Evolutionary conservation across 2,329 filamentous ascomycete species (phyloP), one percentile per base, ranked within the genome.

Genomic region (Coniochaeta ligniaria): DNA sequence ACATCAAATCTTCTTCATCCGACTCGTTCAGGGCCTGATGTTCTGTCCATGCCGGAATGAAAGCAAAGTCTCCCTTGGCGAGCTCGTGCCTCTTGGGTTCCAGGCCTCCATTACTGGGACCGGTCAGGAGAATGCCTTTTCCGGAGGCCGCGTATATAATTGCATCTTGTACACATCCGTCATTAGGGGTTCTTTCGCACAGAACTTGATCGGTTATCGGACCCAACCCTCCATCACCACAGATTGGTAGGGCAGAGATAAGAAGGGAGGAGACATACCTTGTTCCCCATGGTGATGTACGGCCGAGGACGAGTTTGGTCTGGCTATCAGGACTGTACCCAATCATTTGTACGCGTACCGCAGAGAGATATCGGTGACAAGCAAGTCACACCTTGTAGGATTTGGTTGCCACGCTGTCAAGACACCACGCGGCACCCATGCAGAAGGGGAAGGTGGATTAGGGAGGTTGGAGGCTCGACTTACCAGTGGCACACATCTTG

Each of bases 251-350:
- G 1, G 28, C 35, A 28, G 64, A 28, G 20, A 3, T 20, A 62
- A 11, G 35, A 64, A 50, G 9, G 24, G 16, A 26, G 35, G 57
- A 60, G 14, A 65, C 76, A 66, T 68, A 85, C 83, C 83, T 78
- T 90, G 85, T 68, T 86, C 81, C 60, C 86, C 87, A 66, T 91
- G 86, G 67, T 91, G 88, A 64, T 88, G 86, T 24, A 91, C 78
- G 6, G 83, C 80, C 0, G 85, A 86, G 2, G 80, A 74, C 31
- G 84, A 84, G 59, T 83, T 80, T 7, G 88, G 85, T 64, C 84
- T 83, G 2, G 87, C 83, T 43, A 86, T 82, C 72, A 89, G 79
- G 11, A 89, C 83, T 84, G 64, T 60, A 58, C 55, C n/a, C 36
- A 22, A 59, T 63, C 26, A 50, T 33, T 61, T 62, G 63, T 61